These are phyloP conservation scores for Lactarius sp. DNA, from an alignment of 768 basidiomycete genomes.

Conservation along the genomic window DNA sequence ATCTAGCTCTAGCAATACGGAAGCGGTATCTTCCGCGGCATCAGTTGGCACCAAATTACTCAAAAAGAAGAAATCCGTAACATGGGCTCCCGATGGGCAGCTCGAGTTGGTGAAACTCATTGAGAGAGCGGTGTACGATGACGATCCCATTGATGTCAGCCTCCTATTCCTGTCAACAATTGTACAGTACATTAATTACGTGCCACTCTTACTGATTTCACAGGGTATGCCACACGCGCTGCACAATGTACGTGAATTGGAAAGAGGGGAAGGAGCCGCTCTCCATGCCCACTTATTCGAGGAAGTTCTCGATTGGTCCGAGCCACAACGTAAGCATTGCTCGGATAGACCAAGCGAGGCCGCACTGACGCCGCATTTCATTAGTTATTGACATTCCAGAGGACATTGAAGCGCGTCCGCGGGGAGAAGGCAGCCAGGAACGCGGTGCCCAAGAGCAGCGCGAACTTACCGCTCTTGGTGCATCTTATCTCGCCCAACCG, in stretches of 20 bases:
- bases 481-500: conserved; percentile 66
- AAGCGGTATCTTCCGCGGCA: conserved; percentile 50
- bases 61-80: conserved; percentile 73
- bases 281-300: conserved; percentile 80
- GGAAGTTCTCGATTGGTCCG: conserved; percentile 82
- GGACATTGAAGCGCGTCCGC: conserved; percentile 47
- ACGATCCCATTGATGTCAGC: conserved; percentile 85
- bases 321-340: conserved; percentile 64
- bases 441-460: conserved; percentile 67
- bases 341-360: conserved; percentile 12
- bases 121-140: conserved; percentile 84
- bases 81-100: conserved; percentile 69
- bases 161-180: conserved; percentile 37
- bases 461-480: conserved; percentile 70
- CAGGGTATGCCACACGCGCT: conserved; percentile 63
- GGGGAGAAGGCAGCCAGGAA: conserved; percentile 68
- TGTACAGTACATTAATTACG: conserved; percentile 48
- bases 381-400: conserved; percentile 60
- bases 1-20: conserved; percentile 25
- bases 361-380: conserved; percentile 28
- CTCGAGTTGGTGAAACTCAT: conserved; percentile 75
- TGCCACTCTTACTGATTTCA: conserved; percentile 36
- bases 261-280: conserved; percentile 82
- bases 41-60: conserved; percentile 33
- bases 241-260: conserved; percentile 79